phyloP scores from a whole-genome alignment of 768 basidiomycete genomes.

The Amanita polypyramis region DNA sequence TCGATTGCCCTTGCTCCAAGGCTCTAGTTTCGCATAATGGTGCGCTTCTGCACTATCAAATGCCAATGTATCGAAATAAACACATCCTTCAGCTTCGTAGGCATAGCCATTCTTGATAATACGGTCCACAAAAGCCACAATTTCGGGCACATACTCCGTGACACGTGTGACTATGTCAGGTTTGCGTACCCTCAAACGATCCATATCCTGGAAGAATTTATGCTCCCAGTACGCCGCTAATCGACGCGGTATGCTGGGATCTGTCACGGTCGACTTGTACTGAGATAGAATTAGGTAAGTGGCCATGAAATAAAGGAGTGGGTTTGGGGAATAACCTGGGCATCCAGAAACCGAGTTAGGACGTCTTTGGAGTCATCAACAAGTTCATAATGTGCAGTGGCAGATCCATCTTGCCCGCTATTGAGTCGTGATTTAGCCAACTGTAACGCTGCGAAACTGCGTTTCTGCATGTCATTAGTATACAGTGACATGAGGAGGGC shows the following conservation, averaged over 20 bases:
- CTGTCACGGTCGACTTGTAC: conserved; percentile 73
- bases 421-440: conserved; percentile 34
- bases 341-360: conserved; percentile 62
- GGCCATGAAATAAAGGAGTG: conserved; percentile 3
- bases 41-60: conserved; percentile 76
- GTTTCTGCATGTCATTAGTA: conserved; percentile 27
- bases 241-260: conserved; percentile 75
- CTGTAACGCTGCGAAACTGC: conserved; percentile 40
- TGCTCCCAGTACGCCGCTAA: conserved; percentile 84
- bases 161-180: conserved; percentile 92
- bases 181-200: conserved; percentile 70
- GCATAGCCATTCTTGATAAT: conserved; percentile 84
- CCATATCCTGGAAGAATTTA: conserved; percentile 89
- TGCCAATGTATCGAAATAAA: conserved; percentile 82
- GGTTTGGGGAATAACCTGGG: conserved; percentile 39
- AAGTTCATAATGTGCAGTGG: conserved; percentile 37
- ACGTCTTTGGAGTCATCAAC: conserved; percentile 73
- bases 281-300: conserved; percentile 19
- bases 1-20: conserved; percentile 91
- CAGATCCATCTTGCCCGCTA: conserved; percentile 27
- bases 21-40: conserved; percentile 88
- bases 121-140: conserved; percentile 77
- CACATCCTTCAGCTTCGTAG: conserved; percentile 58
- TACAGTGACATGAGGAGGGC: conserved; percentile 4
- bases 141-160: conserved; percentile 94